Evolutionary conservation across 106 monocot species (phyloP).

Genomic region (Posidonia australis): DNA sequence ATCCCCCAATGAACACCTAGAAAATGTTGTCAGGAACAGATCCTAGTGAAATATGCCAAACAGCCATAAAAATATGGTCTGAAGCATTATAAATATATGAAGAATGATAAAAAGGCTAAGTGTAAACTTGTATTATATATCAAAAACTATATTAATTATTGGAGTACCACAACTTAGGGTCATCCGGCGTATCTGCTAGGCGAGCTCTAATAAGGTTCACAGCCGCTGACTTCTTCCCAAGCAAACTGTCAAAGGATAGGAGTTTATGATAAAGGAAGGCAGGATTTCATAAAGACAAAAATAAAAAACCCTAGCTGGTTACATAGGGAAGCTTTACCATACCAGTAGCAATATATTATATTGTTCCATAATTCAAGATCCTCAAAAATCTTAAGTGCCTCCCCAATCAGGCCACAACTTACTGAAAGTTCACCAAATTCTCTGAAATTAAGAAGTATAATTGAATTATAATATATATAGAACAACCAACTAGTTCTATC

Average conservation of each 20-base stretch:
- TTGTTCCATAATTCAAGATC: conserved; percentile 98
- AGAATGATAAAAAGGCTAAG: background rate
- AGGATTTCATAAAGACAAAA: background rate
- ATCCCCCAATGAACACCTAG: conserved; percentile 97
- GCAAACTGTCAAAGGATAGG: conserved; percentile 36
- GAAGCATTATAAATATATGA: background rate
- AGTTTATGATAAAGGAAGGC: no score
- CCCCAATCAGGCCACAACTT: conserved; percentile 70
- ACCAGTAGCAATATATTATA: conserved; percentile 86
- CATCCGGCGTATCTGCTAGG: conserved; percentile 47
- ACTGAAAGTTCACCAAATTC: conserved; percentile 70
- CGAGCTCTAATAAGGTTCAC: conserved; percentile 77
- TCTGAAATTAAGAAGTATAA: conserved; percentile 31
- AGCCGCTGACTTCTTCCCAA: conserved; percentile 83
- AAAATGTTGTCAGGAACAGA: conserved; percentile 1
- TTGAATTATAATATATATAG: no score
- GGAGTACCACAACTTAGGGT: conserved; percentile 81
- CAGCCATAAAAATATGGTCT: background rate
- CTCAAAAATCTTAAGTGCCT: conserved; percentile 82
- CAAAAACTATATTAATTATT: background rate
- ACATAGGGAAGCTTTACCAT: conserved; percentile 2
- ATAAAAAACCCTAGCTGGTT: background rate
- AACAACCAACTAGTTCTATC: no score
- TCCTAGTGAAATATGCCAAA: background rate
- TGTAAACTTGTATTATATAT: background rate